Evolutionary conservation across 495 filamentous ascomycete species (phyloP).

Genomic region (Xylaria castorea): DNA sequence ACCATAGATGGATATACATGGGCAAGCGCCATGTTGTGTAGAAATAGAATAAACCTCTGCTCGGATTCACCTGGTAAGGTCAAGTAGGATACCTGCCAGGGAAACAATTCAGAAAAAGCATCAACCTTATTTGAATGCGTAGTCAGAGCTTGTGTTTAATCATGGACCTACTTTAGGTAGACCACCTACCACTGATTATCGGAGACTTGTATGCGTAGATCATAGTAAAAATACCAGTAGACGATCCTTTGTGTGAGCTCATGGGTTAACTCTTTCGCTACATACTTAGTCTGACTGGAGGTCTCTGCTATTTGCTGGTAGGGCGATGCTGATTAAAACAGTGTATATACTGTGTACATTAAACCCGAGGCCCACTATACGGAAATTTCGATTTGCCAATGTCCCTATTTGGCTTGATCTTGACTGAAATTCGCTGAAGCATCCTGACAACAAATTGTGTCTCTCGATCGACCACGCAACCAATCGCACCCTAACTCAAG

Average conservation of each 20-base stretch:
- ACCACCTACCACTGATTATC: neutral
- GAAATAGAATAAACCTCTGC: conserved; percentile 19
- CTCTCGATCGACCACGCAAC: neutral
- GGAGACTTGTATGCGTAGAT: neutral
- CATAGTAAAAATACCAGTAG: neutral
- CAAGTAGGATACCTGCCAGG: conserved; percentile 1
- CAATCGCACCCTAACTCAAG: neutral
- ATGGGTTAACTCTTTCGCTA: too few species aligned
- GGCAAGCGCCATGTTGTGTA: conserved; percentile 20
- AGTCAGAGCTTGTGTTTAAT: neutral
- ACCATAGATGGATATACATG: conserved; percentile 20
- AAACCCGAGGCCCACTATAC: conserved; percentile 10
- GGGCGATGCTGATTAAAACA: neutral
- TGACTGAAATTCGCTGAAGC: neutral
- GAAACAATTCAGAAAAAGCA: conserved; percentile 8
- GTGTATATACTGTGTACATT: neutral
- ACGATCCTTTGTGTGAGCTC: too few species aligned
- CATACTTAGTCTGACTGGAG: too few species aligned
- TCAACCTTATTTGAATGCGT: neutral
- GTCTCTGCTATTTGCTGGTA: too few species aligned
- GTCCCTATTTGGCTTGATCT: neutral
- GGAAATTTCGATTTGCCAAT: conserved; percentile 26
- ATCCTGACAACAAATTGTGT: neutral
- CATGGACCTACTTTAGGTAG: neutral
- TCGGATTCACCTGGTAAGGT: conserved; percentile 4